Conservation (phyloP, 2,329 filamentous ascomycete species). For the Aspergillus transmontanensis region DNA sequence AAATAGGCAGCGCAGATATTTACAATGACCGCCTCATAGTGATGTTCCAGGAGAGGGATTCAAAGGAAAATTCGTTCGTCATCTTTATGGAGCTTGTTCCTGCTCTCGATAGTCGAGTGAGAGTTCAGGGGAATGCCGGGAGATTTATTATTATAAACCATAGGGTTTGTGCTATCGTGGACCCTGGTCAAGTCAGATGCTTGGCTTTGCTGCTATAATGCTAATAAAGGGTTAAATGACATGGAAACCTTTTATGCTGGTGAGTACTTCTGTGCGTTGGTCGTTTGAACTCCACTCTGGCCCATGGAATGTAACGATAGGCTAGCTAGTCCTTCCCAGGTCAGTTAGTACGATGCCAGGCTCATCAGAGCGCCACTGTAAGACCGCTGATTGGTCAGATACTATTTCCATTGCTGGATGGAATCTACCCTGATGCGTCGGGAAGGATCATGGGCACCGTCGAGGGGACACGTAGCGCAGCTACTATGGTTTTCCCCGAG, state of each 20-base stretch:
- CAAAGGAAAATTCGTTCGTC: neutral
- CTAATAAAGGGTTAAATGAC: neutral
- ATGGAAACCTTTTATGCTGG: neutral
- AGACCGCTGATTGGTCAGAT: neutral
- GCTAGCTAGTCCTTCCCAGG: neutral
- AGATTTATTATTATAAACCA: neutral
- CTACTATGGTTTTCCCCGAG: neutral
- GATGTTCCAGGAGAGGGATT: neutral
- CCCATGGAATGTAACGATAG: neutral
- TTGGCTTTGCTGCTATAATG: neutral
- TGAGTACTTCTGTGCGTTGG: neutral
- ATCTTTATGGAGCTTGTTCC: neutral
- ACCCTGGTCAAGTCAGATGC: neutral
- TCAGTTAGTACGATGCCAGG: neutral
- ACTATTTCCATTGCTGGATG: neutral
- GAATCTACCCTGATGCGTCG: neutral
- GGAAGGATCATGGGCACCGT: neutral
- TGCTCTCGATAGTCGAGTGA: neutral
- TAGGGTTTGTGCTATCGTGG: neutral
- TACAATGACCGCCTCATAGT: neutral
- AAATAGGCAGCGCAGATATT: neutral
- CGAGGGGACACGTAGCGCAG: neutral
- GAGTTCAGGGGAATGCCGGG: neutral
- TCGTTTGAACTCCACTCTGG: neutral
- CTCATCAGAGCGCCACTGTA: neutral